Evolutionary conservation across 2,329 filamentous ascomycete species (phyloP).

Genomic region (Chaetomiaceae sp.): DNA sequence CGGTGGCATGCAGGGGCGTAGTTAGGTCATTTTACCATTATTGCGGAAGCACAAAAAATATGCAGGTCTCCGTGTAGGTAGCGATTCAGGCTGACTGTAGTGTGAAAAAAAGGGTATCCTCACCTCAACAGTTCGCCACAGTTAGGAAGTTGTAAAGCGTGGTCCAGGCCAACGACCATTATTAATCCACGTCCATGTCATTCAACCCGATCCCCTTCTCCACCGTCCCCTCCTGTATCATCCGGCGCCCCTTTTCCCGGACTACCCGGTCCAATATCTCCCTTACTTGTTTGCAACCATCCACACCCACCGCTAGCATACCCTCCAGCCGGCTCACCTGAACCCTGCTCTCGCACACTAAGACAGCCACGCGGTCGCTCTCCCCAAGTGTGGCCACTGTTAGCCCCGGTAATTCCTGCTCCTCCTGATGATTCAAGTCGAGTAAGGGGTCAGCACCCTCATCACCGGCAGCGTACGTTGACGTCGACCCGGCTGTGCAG

Average conservation of each 20-base stretch:
- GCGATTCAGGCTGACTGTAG: neutral
- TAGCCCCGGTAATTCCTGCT: slow-evolving; percentile 82
- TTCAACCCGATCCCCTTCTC: slow-evolving; percentile 44
- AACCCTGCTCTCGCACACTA: slow-evolving; percentile 86
- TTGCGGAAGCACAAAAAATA: neutral
- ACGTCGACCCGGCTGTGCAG: slow-evolving; percentile 79
- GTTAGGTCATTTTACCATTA: neutral
- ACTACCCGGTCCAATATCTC: slow-evolving; percentile 78
- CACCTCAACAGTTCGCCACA: slow-evolving; percentile 9
- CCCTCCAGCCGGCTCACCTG: slow-evolving; percentile 77
- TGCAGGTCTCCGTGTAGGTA: neutral
- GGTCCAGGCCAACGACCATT: neutral
- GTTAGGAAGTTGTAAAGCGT: neutral
- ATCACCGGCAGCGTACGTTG: slow-evolving; percentile 59
- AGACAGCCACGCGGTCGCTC: slow-evolving; percentile 69
- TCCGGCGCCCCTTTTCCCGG: slow-evolving; percentile 61
- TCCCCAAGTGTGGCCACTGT: slow-evolving; percentile 78
- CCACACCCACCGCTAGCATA: slow-evolving; percentile 87
- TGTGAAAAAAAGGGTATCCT: slow-evolving; percentile 5
- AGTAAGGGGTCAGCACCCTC: slow-evolving; percentile 71
- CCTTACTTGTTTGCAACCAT: slow-evolving; percentile 84
- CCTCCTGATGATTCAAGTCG: slow-evolving; percentile 74
- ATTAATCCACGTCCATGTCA: slow-evolving; percentile 47
- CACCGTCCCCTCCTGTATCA: slow-evolving; percentile 54
- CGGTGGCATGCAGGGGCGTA: neutral